Percentiles rank a stretch among this genome's conserved stretches.
phyloP scores from a whole-genome alignment of 352 stramenopile species.

The Globisporangium mamillatum region DNA sequence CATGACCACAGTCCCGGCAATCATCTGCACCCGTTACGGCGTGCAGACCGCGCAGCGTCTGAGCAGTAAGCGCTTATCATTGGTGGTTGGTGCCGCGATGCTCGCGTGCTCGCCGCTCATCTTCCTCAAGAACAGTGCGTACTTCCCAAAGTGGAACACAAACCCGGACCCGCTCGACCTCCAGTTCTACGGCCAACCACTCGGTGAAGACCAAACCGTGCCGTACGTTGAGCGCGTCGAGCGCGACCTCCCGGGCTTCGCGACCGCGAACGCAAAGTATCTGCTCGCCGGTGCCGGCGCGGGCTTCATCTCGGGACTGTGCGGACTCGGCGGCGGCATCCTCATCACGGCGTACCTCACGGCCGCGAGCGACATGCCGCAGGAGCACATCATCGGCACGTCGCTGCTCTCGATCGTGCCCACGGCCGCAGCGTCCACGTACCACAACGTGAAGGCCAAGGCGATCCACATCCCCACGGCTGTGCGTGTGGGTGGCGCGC shows the following conservation, averaged over 20 bases:
- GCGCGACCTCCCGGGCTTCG: constrained; percentile 42
- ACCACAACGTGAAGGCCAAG: constrained; percentile 78
- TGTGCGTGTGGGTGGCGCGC: constrained; percentile 54
- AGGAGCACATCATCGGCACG: constrained; percentile 80
- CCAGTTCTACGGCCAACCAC: constrained; percentile 61
- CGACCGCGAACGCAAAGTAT: constrained; percentile 72
- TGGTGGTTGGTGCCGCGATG: constrained; percentile 80
- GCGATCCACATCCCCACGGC: constrained; percentile 77
- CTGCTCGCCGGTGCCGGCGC: constrained; percentile 62
- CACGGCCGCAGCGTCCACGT: constrained; percentile 72
- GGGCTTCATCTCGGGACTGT: constrained; percentile 84
- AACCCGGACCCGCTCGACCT: constrained; percentile 58
- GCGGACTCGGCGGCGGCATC: constrained; percentile 77
- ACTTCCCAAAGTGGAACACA: constrained; percentile 75
- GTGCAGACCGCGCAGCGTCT: constrained; percentile 74
- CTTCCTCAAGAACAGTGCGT: constrained; percentile 75
- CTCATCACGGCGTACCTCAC: constrained; percentile 87
- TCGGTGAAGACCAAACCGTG: constrained; percentile 15
- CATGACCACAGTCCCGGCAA: constrained; percentile 65
- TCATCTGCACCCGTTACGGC: constrained; percentile 76
- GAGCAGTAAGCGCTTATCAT: constrained; percentile 68
- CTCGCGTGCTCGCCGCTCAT: constrained; percentile 74
- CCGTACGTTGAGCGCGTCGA: constrained; percentile 49
- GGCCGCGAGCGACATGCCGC: constrained; percentile 81
- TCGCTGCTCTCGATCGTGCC: constrained; percentile 82